These are phyloP conservation scores for Chrysoporthe deuterocubensis DNA, from an alignment of 2,329 filamentous ascomycete species.

Conservation along the genomic window DNA sequence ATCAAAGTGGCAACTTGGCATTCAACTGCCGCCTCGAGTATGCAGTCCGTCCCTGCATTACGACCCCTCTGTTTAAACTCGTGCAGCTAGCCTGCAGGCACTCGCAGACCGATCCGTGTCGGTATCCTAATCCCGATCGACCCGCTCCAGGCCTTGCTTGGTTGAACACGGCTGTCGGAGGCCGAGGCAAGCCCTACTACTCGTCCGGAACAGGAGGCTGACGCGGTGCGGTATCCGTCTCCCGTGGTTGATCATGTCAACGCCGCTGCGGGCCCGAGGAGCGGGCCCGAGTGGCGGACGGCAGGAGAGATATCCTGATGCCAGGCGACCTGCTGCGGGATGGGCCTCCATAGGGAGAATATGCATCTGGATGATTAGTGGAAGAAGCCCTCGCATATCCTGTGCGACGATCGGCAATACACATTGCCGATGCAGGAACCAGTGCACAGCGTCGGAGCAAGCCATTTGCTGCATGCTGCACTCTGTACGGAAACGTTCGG, in stretches of 20 bases:
- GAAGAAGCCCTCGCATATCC: not conserved
- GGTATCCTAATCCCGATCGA: constrained; percentile 1
- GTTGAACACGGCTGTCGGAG: not conserved
- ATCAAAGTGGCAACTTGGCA: not conserved
- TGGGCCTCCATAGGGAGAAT: no score
- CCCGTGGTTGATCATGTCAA: not conserved
- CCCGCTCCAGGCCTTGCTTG: not conserved
- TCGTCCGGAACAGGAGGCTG: not conserved
- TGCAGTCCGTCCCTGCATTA: constrained; percentile 16
- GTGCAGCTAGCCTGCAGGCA: not conserved
- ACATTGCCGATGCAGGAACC: constrained; percentile 1
- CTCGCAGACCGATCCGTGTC: constrained; percentile 8
- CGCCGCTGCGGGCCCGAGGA: not conserved
- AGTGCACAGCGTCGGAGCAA: not conserved
- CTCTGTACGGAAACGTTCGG: not conserved
- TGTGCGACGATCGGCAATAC: not conserved
- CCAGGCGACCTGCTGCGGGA: no score
- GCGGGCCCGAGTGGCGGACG: no score
- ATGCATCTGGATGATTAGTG: no score
- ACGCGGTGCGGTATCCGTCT: not conserved
- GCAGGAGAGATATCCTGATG: no score
- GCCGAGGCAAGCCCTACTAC: constrained; percentile 2
- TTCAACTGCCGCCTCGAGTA: constrained; percentile 9
- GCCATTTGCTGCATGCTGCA: not conserved
- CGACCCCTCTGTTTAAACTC: not conserved